phyloP scores from a whole-genome alignment of 2,329 filamentous ascomycete species.

The Juglanconis oblonga region DNA sequence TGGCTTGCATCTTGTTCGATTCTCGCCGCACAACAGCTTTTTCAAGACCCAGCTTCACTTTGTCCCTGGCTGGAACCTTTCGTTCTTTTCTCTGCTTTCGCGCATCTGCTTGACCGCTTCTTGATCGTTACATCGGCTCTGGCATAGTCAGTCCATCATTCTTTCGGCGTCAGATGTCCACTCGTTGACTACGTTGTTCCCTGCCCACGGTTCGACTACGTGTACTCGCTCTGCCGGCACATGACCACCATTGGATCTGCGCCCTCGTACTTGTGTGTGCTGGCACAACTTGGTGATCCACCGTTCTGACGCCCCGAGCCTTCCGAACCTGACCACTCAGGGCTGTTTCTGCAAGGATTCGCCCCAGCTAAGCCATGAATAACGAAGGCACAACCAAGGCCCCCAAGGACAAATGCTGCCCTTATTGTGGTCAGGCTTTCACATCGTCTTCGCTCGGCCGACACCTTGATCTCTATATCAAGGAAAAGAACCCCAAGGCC shows the following conservation, averaged over 20 bases:
- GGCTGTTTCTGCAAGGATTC: slow-evolving; percentile 21
- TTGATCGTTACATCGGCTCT: background rate
- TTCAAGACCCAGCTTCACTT: background rate
- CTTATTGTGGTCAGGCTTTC: slow-evolving; percentile 84
- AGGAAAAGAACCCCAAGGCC: slow-evolving; percentile 85
- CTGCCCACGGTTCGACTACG: background rate
- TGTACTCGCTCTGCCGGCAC: background rate
- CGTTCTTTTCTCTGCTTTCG: background rate
- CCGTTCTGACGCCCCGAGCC: background rate
- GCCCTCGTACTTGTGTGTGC: background rate
- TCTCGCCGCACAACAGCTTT: background rate
- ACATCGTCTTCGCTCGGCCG: slow-evolving; percentile 91
- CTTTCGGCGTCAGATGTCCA: background rate
- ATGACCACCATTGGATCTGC: background rate
- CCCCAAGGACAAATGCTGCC: slow-evolving; percentile 82
- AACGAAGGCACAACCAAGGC: slow-evolving; percentile 46
- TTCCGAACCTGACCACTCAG: slow-evolving; percentile 1
- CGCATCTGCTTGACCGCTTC: background rate
- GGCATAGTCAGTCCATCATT: background rate
- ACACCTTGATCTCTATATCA: slow-evolving; percentile 91
- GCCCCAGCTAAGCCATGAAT: slow-evolving; percentile 26
- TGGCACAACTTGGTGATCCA: background rate
- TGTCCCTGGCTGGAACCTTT: background rate
- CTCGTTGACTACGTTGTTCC: background rate
- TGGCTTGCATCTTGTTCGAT: background rate